Conservation (phyloP, 768 basidiomycete species). For the Asterophora parasitica region DNA sequence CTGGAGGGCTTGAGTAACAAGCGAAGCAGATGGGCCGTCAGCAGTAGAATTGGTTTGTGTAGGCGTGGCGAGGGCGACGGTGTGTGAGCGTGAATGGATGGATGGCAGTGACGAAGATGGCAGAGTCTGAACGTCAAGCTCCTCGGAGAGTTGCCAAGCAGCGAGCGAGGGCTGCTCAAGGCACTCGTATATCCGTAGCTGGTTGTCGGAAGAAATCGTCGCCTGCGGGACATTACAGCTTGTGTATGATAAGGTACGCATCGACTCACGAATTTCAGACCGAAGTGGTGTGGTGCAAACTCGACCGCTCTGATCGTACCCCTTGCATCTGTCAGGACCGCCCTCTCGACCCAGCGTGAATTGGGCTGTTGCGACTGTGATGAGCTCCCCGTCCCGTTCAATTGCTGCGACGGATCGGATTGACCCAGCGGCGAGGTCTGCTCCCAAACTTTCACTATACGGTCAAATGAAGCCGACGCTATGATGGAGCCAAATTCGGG, state of each 20-base stretch:
- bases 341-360: conserved; percentile 69
- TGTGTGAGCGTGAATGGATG: conserved; percentile 43
- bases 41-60: conserved; percentile 56
- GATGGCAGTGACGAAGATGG: conserved; percentile 39
- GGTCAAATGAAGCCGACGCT: conserved; percentile 85
- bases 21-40: conserved; percentile 53
- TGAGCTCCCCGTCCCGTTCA: conserved; percentile 20
- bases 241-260: conserved; percentile 1
- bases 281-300: conserved; percentile 84
- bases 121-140: conserved; percentile 66
- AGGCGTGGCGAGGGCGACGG: conserved; percentile 62
- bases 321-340: conserved; percentile 74
- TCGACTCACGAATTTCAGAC: conserved; percentile 72
- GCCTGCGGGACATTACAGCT: conserved; percentile 47
- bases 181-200: conserved; percentile 87
- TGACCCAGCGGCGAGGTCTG: conserved; percentile 36
- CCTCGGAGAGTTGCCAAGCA: conserved; percentile 73
- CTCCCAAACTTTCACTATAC: conserved; percentile 93
- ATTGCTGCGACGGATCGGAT: conserved; percentile 24
- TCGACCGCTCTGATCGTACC: conserved; percentile 84
- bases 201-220: conserved; percentile 82
- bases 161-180: conserved; percentile 68
- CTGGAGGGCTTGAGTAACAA: conserved; percentile 62
- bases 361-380: conserved; percentile 14
- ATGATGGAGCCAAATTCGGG: conserved; percentile 88